Evolutionary conservation across 2,329 filamentous ascomycete genomes (phyloP).

Genomic region (Penicillium sp.): DNA sequence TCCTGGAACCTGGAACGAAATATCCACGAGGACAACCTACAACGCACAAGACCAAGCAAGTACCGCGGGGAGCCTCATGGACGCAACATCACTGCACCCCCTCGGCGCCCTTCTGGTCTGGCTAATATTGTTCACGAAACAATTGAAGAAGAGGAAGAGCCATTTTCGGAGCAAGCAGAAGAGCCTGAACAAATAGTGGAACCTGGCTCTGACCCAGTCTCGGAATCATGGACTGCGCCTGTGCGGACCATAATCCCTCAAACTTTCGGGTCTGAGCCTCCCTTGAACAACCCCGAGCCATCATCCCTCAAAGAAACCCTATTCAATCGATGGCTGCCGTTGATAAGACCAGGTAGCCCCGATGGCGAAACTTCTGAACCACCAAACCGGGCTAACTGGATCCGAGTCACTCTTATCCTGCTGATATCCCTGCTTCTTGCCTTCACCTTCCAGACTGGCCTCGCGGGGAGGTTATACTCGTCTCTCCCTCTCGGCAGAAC

Average conservation of each 20-base stretch:
- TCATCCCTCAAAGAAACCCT: conserved; percentile 5
- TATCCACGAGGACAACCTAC: conserved; percentile 36
- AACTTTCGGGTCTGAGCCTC: conserved; percentile 8
- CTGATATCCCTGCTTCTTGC: conserved; percentile 15
- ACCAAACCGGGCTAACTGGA: conserved; percentile 13
- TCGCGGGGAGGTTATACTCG: conserved; percentile 19
- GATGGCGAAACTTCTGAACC: neutral
- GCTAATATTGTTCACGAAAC: conserved; percentile 25
- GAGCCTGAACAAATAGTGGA: too few relatives aligned
- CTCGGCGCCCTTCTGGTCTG: conserved; percentile 36
- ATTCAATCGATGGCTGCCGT: conserved; percentile 7
- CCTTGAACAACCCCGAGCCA: neutral
- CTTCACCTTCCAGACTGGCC: conserved; percentile 3
- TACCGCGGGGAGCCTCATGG: conserved; percentile 25
- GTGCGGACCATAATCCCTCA: conserved; percentile 28
- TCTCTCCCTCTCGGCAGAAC: conserved; percentile 7
- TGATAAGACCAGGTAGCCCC: neutral
- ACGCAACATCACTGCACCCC: conserved; percentile 36
- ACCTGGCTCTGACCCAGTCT: neutral
- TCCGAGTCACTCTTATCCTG: conserved; percentile 5
- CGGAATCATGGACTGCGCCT: conserved; percentile 17
- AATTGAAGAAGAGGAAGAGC: conserved; percentile 32
- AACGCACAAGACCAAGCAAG: conserved; percentile 31
- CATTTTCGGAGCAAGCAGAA: too few relatives aligned
- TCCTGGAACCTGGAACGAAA: conserved; percentile 39